Evolutionary conservation across 2,329 filamentous ascomycete species (phyloP), one percentile per base, ranked within the genome.

Genomic region (Pseudocercospora fuligena): DNA sequence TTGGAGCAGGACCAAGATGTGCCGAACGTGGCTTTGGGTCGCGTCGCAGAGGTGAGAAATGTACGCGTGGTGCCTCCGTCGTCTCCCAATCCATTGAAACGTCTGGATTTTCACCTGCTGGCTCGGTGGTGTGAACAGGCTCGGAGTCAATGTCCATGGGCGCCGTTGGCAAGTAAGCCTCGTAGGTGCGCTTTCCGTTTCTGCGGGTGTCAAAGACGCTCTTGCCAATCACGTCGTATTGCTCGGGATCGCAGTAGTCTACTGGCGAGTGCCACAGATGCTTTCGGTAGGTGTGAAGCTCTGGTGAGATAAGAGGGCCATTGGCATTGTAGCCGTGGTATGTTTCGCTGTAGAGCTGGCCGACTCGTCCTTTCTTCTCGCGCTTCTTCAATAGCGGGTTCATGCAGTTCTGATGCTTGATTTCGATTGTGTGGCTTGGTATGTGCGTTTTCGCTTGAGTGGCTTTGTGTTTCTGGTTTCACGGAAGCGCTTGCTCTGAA

Each of bases 111-210:
- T 14, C 33, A 36, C 33, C 33, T 12, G 33, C 33, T 14, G 33
- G 33, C 16, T 27, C 47, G 47, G 47, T 14, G 47, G 11, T 53
- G 21, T 53, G 21, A 11, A 27, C 1, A 23, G 56, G 29, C 19
- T 16, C 23, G 27, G 56, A 58, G 56, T 58, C 56, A 25, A 58
- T 43, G 56, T 58, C 56, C 56, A 58, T 58, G 11, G 56, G 31
- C 31, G 23, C 56, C 11, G 53, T 56, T 7, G 56, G 56, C 56
- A 58, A 31, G 56, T 23, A 40, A 12, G 31, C n/a, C 8, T 23
- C 19, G 31, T 40, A 58, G 27, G 56, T 21, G 56, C 33, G 29
- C 33, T 16, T 43, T 23, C 33, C 56, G 56, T 19, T n/a, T 19
- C 23, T 21, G 23, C n/a, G 21, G 31, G 56, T 58, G 56, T 58